Base-by-base conservation (phyloP, 2,329 filamentous ascomycete genomes). In the Pseudofabraea citricarpa region DNA sequence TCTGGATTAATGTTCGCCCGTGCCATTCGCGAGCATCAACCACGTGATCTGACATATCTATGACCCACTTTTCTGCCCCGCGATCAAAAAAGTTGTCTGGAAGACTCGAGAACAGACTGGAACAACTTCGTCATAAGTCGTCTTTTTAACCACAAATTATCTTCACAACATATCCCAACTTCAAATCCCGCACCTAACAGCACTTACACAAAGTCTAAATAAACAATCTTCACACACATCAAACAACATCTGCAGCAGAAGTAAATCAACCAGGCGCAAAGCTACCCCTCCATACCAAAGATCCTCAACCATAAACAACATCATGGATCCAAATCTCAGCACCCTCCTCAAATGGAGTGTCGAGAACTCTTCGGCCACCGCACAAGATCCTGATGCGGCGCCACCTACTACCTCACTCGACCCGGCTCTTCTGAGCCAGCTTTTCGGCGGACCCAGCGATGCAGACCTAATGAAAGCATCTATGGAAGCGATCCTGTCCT, bases 381-480 rank as follows among this genome's bases (percentile, higher is more conserved):
- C 40, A 16, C 37, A 46, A 18, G 54, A 56, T 41, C 61, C 69
- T 22, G 15, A 36, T 8, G 45, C 53, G 10, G 40, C 49, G 13
- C 44, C 56, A 6, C 51, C 48, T 12, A 40, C 41, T 38, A 47
- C 47, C 31, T 66, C 66, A 18, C 73, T 93, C 52, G 82, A 82
- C 57, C 75, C 85, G 13, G 81, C 89, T 45, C 74, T 84, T 45
- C 74, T 96, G 47, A 78, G 79, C 33, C 74, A 85, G 12, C 74
- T 96, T 43, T 76, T 94, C 60, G 90, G 90, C 65, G 89, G 86
- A 0, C 87, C 87, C 32, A 89, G 85, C 2, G 91, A 98, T 51
- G 90, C 93, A 18, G 89, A 97, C 48, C 77, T 94, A 41, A 97
- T 98, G 93, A 81, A 80, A 57, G 80, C 85, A 41, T 76, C 86